These are phyloP conservation scores for Spatholobus suberectus DNA, from an alignment of 306 rosid genomes.

Conservation along the genomic window DNA sequence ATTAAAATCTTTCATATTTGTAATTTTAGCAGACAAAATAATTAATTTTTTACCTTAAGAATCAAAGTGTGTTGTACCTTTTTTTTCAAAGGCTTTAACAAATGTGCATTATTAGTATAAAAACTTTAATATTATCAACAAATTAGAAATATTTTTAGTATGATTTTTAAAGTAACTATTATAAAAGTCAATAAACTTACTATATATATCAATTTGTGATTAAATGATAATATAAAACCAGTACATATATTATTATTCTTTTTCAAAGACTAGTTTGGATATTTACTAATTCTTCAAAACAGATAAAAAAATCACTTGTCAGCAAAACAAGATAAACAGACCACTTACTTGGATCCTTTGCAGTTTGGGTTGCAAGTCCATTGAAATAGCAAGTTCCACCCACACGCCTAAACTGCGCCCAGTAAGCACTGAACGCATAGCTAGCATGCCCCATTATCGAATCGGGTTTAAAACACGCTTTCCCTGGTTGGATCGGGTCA, in stretches of 20 bases:
- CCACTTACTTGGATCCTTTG: constrained; percentile 82
- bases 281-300: not conserved
- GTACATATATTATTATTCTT: no score
- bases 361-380: constrained; percentile 70
- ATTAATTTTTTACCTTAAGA: not conserved
- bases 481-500: constrained; percentile 59
- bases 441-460: constrained; percentile 58
- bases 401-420: constrained; percentile 65
- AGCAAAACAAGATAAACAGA: no score
- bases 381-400: constrained; percentile 80
- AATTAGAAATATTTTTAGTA: no score
- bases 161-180: no score
- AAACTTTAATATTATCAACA: no score
- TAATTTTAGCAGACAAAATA: not conserved
- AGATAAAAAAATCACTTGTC: no score
- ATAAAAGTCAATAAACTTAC: no score
- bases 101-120: no score
- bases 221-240: no score
- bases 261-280: not conserved
- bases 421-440: constrained; percentile 82
- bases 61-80: not conserved
- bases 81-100: no score
- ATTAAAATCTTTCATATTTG: not conserved
- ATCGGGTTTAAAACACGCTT: constrained; percentile 63
- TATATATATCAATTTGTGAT: no score